These are phyloP conservation scores for Alternaria infectoria DNA, from an alignment of 2,329 filamentous ascomycete species.

Conservation along the genomic window DNA sequence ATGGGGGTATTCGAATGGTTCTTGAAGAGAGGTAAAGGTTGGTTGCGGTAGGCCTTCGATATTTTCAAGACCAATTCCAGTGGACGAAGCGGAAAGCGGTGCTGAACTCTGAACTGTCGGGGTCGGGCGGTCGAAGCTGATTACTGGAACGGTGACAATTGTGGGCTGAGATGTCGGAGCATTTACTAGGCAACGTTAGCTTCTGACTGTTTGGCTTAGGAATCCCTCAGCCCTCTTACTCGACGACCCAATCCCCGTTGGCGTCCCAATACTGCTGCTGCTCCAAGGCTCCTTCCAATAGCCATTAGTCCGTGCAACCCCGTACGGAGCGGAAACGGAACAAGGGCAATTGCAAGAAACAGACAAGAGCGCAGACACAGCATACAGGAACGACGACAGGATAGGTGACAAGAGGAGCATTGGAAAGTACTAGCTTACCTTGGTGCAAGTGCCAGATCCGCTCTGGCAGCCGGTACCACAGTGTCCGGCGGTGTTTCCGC, in stretches of 20 bases:
- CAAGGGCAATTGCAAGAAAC: slow-evolving; percentile 16
- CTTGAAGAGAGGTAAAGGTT: neutral
- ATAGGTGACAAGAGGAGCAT: slow-evolving; percentile 16
- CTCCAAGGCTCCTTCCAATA: slow-evolving; percentile 20
- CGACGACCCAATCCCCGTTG: slow-evolving; percentile 10
- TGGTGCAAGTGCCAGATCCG: slow-evolving; percentile 15
- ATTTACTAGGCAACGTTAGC: neutral
- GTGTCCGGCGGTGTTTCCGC: neutral
- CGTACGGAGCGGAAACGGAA: slow-evolving; percentile 20
- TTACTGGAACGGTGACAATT: slow-evolving; percentile 10
- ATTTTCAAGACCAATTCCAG: neutral
- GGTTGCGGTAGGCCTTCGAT: slow-evolving; percentile 3
- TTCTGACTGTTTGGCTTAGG: neutral
- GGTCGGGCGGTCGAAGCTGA: neutral
- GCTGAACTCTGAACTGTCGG: neutral
- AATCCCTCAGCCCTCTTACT: slow-evolving; percentile 15
- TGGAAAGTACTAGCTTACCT: slow-evolving; percentile 34
- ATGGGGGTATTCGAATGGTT: slow-evolving; percentile 46
- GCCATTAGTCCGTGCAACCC: slow-evolving; percentile 37
- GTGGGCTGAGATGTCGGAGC: slow-evolving; percentile 18
- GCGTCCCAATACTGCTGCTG: slow-evolving; percentile 17
- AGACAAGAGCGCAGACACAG: slow-evolving; percentile 14
- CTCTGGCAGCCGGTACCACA: neutral
- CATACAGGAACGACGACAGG: slow-evolving; percentile 27
- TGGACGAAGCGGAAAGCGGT: neutral